Conservation (phyloP, 139 green algal genomes). For the Volvox africanus region DNA sequence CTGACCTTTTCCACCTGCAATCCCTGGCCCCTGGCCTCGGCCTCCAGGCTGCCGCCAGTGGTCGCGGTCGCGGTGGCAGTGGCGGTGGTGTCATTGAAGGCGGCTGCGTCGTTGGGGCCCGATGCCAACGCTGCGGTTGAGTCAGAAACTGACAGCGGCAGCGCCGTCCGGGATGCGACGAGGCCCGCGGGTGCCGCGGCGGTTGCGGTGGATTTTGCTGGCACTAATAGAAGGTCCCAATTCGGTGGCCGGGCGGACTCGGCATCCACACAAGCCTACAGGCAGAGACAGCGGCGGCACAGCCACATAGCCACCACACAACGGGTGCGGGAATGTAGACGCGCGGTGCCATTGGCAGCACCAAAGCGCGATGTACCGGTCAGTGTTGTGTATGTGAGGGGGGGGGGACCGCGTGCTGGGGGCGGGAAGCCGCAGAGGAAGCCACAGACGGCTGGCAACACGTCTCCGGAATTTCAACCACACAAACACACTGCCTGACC, state of each 20-base stretch:
- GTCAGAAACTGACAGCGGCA: too few species aligned
- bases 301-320: too few species aligned
- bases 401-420: too few species aligned
- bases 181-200: not conserved
- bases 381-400: too few species aligned
- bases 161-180: too few species aligned
- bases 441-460: too few species aligned
- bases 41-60: not conserved
- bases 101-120: not conserved
- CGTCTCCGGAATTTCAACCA: too few species aligned
- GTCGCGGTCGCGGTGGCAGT: not conserved
- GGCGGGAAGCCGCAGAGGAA: too few species aligned
- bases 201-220: not conserved
- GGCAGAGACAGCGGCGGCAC: not conserved
- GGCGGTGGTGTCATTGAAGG: not conserved
- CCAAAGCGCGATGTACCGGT: too few species aligned
- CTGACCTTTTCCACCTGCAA: not conserved
- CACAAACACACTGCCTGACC: not conserved
- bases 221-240: conserved; percentile 10
- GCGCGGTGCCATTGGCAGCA: not conserved
- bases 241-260: conserved; percentile 17
- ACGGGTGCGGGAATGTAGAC: too few species aligned
- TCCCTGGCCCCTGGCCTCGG: not conserved
- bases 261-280: conserved; percentile 57
- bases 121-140: not conserved